Base-by-base conservation (phyloP, 1,139 yeast species). In the Magnusiomyces ingens region DNA sequence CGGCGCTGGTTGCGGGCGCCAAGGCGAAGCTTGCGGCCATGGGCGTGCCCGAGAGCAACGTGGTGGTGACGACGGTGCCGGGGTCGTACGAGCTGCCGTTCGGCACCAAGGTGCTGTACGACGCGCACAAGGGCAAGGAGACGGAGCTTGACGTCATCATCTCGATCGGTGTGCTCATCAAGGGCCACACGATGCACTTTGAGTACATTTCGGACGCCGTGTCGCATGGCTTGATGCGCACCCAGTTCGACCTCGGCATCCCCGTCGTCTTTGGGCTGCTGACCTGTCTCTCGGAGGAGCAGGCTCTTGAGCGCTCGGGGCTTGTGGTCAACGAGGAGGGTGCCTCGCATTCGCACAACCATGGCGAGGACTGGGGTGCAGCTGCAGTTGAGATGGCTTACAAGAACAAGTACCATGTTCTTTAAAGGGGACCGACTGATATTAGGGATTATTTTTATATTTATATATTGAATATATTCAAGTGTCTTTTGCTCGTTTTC, bases 301-400 rank as follows among this genome's bases (percentile, higher is more conserved):
- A 93, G 73, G 99, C 99, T 18, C 79, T 84, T 62, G 84, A 84
- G 37, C 82, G 99, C 71, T 96, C 98, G 11, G 99, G 98, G n/a
- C 73, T 93, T 59, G 21, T 40, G 32, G 44, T n/a, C 12, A 47
- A 36, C n/a, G 48, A 45, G 15, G 11, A 45, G 38, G 48, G 48
- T 10, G 79, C 84, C 57, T 74, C 73, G 35, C 88, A 84, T 49
- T 77, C 75, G 29, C 99, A 93, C 71, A 93, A 93, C 74, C 99
- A 93, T 67, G 99, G 99, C 59, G 89, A 81, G 66, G 98, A 93
- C 71, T 93, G 98, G 98, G 99, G 95, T 63, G 93, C 95, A 47
- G 97, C 97, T 56, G 98, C 98, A n/a, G 96, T 93, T 41, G 99
- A 93, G 74, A 91, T 90, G 98, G 83, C 52, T 12, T 37, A 37